A percentile compares a stretch with the other conserved stretches of the same genome.
Evolutionary conservation across 192 early-diverging fungal genomes (phyloP).

Genomic region (Backusella morwellensis): DNA sequence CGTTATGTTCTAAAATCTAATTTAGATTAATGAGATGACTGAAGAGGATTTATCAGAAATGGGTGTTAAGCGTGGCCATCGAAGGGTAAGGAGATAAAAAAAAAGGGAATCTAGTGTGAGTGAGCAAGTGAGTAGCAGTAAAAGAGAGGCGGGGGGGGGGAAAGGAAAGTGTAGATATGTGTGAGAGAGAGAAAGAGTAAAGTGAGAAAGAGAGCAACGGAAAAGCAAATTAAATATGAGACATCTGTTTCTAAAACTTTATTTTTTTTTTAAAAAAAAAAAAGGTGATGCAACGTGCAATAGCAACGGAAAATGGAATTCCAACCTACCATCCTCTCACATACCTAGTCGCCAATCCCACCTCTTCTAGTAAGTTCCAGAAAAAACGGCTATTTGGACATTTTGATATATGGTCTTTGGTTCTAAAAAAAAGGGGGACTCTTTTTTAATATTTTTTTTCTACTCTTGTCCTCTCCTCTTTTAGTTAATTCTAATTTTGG

Average conservation of each 20-base stretch:
- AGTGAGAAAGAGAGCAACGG: too few species aligned
- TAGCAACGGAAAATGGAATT: conserved; percentile 19
- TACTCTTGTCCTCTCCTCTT: neutral
- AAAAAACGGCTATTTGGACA: neutral
- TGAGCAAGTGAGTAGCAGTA: too few species aligned
- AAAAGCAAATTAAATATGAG: neutral
- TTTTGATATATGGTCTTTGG: neutral
- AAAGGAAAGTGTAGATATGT: too few species aligned
- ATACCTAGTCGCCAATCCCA: neutral
- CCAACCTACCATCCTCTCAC: neutral
- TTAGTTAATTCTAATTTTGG: neutral
- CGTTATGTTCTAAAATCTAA: neutral
- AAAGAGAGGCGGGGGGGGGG: too few species aligned
- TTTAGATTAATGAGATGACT: conserved; percentile 34
- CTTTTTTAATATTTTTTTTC: neutral
- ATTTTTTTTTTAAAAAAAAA: neutral
- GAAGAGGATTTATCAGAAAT: conserved; percentile 37
- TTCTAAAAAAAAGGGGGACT: neutral
- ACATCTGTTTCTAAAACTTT: neutral
- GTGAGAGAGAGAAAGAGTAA: too few species aligned
- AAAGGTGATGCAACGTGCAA: conserved; percentile 31
- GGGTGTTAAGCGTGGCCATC: conserved; percentile 39
- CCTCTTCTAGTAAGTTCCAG: conserved; percentile 8
- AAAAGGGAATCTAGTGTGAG: neutral
- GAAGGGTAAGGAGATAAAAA: conserved; percentile 33